phyloP scores from a whole-genome alignment of 768 basidiomycete species.

The Melanogaster broomeanus region DNA sequence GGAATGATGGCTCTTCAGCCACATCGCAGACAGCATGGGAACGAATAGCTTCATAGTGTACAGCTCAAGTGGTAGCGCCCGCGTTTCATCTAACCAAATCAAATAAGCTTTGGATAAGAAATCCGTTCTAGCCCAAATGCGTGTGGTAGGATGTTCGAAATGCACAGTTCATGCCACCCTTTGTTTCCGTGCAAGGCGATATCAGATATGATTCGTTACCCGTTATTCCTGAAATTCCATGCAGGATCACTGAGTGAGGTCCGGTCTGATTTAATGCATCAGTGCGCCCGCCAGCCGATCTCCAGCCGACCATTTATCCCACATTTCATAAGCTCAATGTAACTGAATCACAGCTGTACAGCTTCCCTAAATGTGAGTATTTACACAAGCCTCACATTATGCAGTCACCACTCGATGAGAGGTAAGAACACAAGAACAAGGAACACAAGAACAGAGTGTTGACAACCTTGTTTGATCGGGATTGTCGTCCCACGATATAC shows the following conservation, averaged over 20 bases:
- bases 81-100: constrained; percentile 24
- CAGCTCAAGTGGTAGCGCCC: not conserved
- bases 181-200: not conserved
- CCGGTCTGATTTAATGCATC: not conserved
- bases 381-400: no score
- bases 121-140: not conserved
- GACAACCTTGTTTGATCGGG: not conserved
- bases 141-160: not conserved
- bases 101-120: not conserved
- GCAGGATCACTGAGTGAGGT: no score
- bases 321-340: not conserved
- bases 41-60: constrained; percentile 7
- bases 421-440: not conserved
- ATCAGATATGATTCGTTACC: not conserved
- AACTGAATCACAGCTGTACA: not conserved
- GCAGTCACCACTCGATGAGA: not conserved
- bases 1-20: constrained; percentile 5
- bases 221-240: no score
- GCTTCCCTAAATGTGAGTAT: no score
- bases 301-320: not conserved
- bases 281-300: not conserved
- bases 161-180: not conserved
- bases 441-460: constrained; percentile 11
- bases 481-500: constrained; percentile 7
- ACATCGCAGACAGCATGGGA: constrained; percentile 18